A percentile compares a stretch with the other conserved stretches of the same genome.
phyloP scores from a whole-genome alignment of 2,329 filamentous ascomycete species.

The Monilinia vaccinii-corymbosi region DNA sequence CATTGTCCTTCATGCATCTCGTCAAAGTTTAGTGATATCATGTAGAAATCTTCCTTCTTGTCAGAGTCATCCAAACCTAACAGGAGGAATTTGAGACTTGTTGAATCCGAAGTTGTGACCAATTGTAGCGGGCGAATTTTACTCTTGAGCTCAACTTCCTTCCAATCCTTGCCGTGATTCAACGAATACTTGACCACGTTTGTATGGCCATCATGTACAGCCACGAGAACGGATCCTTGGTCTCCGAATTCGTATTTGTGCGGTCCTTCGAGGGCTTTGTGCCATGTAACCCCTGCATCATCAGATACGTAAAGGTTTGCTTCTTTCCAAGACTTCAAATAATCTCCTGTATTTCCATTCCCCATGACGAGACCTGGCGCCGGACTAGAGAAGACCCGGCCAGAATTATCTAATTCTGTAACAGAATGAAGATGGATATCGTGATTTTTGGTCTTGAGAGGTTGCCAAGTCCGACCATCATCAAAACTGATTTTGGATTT shows the following conservation, averaged over 20 bases:
- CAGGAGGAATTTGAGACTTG: conserved; percentile 81
- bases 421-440: conserved; percentile 85
- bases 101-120: conserved; percentile 87
- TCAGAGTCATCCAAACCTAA: conserved; percentile 52
- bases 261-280: conserved; percentile 61
- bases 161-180: conserved; percentile 83
- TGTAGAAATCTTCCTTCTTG: conserved; percentile 44
- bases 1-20: conserved; percentile 75
- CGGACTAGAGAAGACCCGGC: conserved; percentile 84
- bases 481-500: conserved; percentile 86
- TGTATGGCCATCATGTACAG: conserved; percentile 60
- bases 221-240: conserved; percentile 79
- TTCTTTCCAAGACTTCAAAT: conserved; percentile 60
- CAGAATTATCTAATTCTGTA: conserved; percentile 72
- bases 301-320: conserved; percentile 83
- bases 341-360: conserved; percentile 77
- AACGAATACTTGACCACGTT: conserved; percentile 66
- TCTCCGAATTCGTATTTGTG: conserved; percentile 97
- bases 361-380: conserved; percentile 92
- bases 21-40: conserved; percentile 76
- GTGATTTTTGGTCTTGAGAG: conserved; percentile 55
- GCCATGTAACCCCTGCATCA: conserved; percentile 83
- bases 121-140: conserved; percentile 65
- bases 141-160: conserved; percentile 56
- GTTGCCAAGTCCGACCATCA: conserved; percentile 78